phyloP scores from a whole-genome alignment of 345 rosid species.

The Rhizophora apiculata region DNA sequence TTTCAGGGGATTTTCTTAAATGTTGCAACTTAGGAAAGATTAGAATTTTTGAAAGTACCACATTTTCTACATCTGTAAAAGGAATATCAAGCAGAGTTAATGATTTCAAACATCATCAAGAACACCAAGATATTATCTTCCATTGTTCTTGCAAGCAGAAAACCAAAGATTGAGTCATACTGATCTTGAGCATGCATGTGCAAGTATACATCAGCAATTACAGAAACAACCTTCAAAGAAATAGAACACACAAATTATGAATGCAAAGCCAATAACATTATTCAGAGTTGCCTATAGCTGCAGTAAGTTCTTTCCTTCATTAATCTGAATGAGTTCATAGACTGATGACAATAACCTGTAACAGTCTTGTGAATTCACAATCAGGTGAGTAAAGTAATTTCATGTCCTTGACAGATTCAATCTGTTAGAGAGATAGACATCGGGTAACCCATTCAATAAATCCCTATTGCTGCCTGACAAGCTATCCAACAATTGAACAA shows the following conservation, averaged over 20 bases:
- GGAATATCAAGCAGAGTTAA: conserved; percentile 77
- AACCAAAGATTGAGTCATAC: conserved; percentile 4
- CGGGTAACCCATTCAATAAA: background rate
- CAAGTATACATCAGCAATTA: background rate
- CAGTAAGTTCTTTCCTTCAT: conserved; percentile 55
- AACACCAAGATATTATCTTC: conserved; percentile 73
- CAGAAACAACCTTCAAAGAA: no score
- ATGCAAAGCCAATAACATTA: conserved; percentile 14
- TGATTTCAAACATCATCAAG: conserved; percentile 62
- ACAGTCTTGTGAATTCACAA: conserved; percentile 83
- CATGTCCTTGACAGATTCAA: conserved; percentile 60
- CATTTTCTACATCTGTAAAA: conserved; percentile 62
- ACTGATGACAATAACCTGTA: conserved; percentile 72
- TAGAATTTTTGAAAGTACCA: conserved; percentile 37
- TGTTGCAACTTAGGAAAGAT: conserved; percentile 6
- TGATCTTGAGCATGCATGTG: background rate
- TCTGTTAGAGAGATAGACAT: conserved; percentile 34
- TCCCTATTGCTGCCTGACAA: background rate
- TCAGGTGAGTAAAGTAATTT: conserved; percentile 48
- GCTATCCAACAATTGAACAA: background rate
- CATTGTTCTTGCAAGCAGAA: conserved; percentile 64
- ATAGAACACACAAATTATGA: no score
- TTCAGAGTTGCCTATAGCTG: conserved; percentile 59
- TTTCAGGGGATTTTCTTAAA: conserved; percentile 4
- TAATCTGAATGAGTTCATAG: conserved; percentile 63